Evolutionary conservation across 257 asterid genomes (phyloP).

Genomic region (Przewalskia tangutica): DNA sequence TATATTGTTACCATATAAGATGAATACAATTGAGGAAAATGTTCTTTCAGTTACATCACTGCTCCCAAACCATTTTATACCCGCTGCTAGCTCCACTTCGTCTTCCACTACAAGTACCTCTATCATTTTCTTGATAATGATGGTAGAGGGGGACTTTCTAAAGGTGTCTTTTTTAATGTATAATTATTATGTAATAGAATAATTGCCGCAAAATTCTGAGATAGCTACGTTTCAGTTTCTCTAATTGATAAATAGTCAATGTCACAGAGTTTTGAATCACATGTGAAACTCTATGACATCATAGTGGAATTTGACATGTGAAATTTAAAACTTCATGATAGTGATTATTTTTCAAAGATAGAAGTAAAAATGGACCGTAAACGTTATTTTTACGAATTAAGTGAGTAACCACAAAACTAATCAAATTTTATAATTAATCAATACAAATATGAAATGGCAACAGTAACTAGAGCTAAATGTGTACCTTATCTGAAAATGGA

Average conservation of each 20-base stretch:
- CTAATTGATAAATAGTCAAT: too few species aligned
- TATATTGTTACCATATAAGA: too few species aligned
- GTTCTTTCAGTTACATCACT: not conserved
- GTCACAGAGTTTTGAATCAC: not conserved
- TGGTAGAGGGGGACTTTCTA: not conserved
- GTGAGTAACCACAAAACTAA: not conserved
- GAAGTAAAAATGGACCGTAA: not conserved
- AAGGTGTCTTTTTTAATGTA: not conserved
- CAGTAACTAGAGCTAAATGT: not conserved
- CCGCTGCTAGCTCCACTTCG: not conserved
- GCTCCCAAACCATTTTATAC: not conserved
- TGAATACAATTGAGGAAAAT: too few species aligned
- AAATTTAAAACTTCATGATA: too few species aligned
- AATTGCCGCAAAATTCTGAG: not conserved
- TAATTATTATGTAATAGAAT: too few species aligned
- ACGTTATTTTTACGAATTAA: not conserved
- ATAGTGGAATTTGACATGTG: not conserved
- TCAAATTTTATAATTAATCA: not conserved
- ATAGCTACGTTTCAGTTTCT: too few species aligned
- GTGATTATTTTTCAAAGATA: not conserved
- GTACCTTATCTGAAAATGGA: constrained; percentile 22
- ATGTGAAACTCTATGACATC: not conserved
- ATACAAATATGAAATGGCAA: not conserved
- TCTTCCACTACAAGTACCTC: not conserved
- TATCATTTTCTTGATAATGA: not conserved